Evolutionary conservation across 352 stramenopile species (phyloP), one percentile per base, ranked within the genome.

Genomic region (Pythium pectinolyticum): DNA sequence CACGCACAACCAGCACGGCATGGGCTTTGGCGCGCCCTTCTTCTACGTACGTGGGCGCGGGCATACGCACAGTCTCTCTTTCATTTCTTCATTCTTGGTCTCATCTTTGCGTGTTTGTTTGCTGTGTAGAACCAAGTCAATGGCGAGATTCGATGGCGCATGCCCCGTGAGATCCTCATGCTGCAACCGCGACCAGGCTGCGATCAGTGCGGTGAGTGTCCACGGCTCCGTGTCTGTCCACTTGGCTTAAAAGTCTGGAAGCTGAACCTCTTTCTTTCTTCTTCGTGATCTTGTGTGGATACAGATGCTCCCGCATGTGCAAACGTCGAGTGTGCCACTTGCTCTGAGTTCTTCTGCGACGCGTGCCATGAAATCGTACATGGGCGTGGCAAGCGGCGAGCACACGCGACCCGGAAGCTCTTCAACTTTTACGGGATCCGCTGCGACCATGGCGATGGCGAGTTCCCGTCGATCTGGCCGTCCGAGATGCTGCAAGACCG

Each of bases 381-480:
- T 60, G 77, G 73, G 17, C 84, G 81, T 19, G 90, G 92, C 2
- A 94, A 92, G 57, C 72, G 93, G 10, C 69, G 74, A 4, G 24
- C 66, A 1, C 94, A 98, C 68, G 35, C 69, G 28, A 94, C 83
- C 41, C 80, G 90, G 12, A 74, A 78, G 28, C 55, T 98, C 14
- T 98, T 96, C 74, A 92, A 98, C 75, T 97, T 80, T 58, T 98
- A 97, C 65, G 86, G 80, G 27, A 83, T 83, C 27, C 82, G 93
- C n/a, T 82, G 94, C 40, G 93, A 98, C 67, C 97, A 96, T 48
- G 87, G 88, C 55, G 87, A 97, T 57, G 90, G 89, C 27, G 84
- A 89, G 10, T 97, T 97, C 55, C 89, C 90, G 15, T 96, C 86
- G 12, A 74, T 82, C 28, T 98, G 92, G 92, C 92, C 88, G 11